A percentile compares a stretch with the other conserved stretches of the same genome.
phyloP scores from a whole-genome alignment of 148 eudicot species.

The Vaccinium darrowii region DNA sequence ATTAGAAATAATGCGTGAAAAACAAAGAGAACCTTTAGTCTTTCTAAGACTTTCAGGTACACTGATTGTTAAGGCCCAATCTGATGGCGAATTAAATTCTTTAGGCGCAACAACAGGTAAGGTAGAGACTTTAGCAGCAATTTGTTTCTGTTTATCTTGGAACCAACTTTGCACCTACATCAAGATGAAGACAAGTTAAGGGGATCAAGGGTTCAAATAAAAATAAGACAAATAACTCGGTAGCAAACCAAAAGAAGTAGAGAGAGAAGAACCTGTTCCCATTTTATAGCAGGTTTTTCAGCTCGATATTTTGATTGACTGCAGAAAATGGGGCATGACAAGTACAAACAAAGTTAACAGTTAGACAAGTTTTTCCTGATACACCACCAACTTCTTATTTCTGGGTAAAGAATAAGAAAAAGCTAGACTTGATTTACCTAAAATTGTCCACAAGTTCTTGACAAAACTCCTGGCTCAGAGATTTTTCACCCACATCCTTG shows the following conservation, averaged over 20 bases:
- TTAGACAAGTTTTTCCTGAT: background rate
- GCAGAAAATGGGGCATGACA: slow-evolving; percentile 23
- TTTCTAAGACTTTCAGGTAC: slow-evolving; percentile 16
- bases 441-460: slow-evolving; percentile 72
- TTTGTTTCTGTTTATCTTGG: slow-evolving; percentile 40
- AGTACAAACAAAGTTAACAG: slow-evolving; percentile 1
- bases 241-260: background rate
- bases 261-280: slow-evolving; percentile 57
- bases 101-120: slow-evolving; percentile 3
- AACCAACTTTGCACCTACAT: slow-evolving; percentile 80
- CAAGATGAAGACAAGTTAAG: slow-evolving; percentile 6
- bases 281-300: slow-evolving; percentile 46
- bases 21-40: slow-evolving; percentile 31
- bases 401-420: background rate
- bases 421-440: slow-evolving; percentile 36
- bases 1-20: background rate
- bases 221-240: background rate
- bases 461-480: slow-evolving; percentile 56
- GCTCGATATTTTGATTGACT: slow-evolving; percentile 57
- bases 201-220: slow-evolving; percentile 1
- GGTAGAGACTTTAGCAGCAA: slow-evolving; percentile 17
- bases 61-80: slow-evolving; percentile 2
- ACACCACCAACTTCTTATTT: background rate
- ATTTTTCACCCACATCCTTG: slow-evolving; percentile 52
- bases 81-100: slow-evolving; percentile 21